phyloP scores from a whole-genome alignment of 805 yeast genomes.

The Saturnispora gosingensis region DNA sequence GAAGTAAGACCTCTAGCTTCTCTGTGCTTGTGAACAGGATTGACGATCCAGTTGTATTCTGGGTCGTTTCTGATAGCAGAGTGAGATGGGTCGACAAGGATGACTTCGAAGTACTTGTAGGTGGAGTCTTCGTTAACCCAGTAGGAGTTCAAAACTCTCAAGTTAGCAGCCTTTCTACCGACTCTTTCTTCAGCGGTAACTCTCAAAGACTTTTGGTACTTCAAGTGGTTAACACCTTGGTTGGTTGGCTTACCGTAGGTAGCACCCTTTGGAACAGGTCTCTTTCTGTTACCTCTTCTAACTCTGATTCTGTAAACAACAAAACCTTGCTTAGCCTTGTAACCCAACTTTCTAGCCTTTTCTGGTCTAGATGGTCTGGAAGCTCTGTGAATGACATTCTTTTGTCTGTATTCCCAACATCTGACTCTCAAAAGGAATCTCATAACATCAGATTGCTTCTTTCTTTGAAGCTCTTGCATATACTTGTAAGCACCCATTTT shows the following conservation, averaged over 20 bases:
- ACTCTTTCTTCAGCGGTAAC: slow-evolving; percentile 99
- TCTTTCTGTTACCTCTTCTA: slow-evolving; percentile 99
- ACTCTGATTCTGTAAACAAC: slow-evolving; percentile 98
- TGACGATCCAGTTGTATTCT: slow-evolving; percentile 98
- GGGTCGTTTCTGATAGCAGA: slow-evolving; percentile 98
- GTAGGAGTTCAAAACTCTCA: slow-evolving; percentile 99
- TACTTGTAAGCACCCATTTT: slow-evolving; percentile 99
- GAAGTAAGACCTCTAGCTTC: slow-evolving; percentile 98
- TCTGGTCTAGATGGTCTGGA: slow-evolving; percentile 98
- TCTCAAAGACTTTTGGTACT: slow-evolving; percentile 97
- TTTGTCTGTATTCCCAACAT: slow-evolving; percentile 99
- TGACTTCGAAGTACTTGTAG: slow-evolving; percentile 98
- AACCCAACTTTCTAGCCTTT: slow-evolving; percentile 99
- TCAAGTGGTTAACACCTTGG: slow-evolving; percentile 99
- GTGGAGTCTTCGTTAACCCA: slow-evolving; percentile 99
- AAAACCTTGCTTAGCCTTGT: slow-evolving; percentile 99
- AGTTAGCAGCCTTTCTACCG: slow-evolving; percentile 97
- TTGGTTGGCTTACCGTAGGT: slow-evolving; percentile 99
- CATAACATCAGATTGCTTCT: slow-evolving; percentile 99
- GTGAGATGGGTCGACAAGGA: slow-evolving; percentile 95
- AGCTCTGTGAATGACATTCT: slow-evolving; percentile 97
- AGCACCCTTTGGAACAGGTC: slow-evolving; percentile 99
- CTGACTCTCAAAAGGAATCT: slow-evolving; percentile 99
- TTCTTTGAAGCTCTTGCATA: slow-evolving; percentile 98
- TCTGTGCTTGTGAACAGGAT: slow-evolving; percentile 99